Percentiles rank a stretch among this genome's conserved stretches.
Evolutionary conservation across 2,329 filamentous ascomycete species (phyloP).

Genomic region (Coniochaeta ligniaria): DNA sequence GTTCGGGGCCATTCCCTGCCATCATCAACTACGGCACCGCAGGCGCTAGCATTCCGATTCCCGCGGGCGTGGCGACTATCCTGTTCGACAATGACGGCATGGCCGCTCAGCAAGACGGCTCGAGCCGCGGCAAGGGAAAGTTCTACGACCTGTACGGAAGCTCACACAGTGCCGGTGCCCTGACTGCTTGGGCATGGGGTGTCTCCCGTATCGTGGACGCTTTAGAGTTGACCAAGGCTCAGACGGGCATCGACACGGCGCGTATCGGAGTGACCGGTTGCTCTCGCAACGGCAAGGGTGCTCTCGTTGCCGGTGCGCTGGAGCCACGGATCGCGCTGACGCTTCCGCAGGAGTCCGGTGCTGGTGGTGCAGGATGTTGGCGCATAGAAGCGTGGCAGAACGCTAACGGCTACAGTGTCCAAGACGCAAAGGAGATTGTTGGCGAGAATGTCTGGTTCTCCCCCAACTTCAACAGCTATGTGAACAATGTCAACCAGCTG

Average conservation of each 20-base stretch:
- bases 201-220: conserved; percentile 41
- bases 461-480: conserved; percentile 37
- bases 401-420: conserved; percentile 32
- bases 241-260: conserved; percentile 26
- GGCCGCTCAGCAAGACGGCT: conserved; percentile 41
- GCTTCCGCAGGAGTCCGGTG: conserved; percentile 41
- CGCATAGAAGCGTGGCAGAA: conserved; percentile 19
- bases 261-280: conserved; percentile 39
- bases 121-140: conserved; percentile 36
- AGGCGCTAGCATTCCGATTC: conserved; percentile 34
- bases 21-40: conserved; percentile 41
- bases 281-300: conserved; percentile 44
- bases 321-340: conserved; percentile 40
- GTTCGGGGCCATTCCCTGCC: conserved; percentile 34
- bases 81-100: conserved; percentile 42
- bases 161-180: conserved; percentile 32
- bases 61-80: conserved; percentile 36
- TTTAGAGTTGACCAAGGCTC: conserved; percentile 28
- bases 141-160: conserved; percentile 44
- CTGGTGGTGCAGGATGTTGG: conserved; percentile 43
- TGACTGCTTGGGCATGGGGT: conserved; percentile 44
- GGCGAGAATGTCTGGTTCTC: conserved; percentile 48
- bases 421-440: conserved; percentile 42
- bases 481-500: conserved; percentile 39
- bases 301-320: conserved; percentile 39